A percentile compares a stretch with the other conserved stretches of the same genome.
phyloP scores from a whole-genome alignment of 805 yeast genomes.

The Lachancea kluyveri region DNA sequence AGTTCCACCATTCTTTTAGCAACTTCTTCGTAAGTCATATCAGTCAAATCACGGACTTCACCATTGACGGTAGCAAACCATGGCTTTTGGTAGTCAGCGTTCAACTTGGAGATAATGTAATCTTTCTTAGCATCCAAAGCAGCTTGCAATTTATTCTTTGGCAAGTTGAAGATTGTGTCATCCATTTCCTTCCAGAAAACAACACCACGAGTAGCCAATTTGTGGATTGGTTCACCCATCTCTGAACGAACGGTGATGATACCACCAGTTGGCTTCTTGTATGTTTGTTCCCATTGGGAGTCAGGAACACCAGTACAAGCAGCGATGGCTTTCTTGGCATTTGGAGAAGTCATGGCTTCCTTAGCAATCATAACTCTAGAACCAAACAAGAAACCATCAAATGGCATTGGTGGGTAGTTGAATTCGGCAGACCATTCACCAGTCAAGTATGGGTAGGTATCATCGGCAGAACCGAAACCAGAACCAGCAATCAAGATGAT shows the following conservation, averaged over 20 bases:
- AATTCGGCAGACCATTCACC: constrained; percentile 91
- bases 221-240: constrained; percentile 99
- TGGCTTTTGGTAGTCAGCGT: constrained; percentile 94
- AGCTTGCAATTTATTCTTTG: constrained; percentile 80
- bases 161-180: constrained; percentile 83
- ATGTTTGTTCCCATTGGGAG: constrained; percentile 85
- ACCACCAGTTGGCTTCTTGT: constrained; percentile 96
- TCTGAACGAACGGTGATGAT: constrained; percentile 93
- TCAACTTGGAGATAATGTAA: constrained; percentile 76
- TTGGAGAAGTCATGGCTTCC: constrained; percentile 92
- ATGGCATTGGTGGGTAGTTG: constrained; percentile 97
- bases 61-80: constrained; percentile 80
- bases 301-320: constrained; percentile 88
- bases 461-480: constrained; percentile 96
- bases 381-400: constrained; percentile 94
- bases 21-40: constrained; percentile 93
- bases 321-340: constrained; percentile 88
- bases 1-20: constrained; percentile 82
- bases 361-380: constrained; percentile 96
- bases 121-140: constrained; percentile 79
- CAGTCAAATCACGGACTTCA: constrained; percentile 85
- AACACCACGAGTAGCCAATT: constrained; percentile 97
- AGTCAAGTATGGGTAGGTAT: constrained; percentile 94
- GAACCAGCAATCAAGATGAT: constrained; percentile 94
- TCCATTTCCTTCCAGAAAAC: constrained; percentile 96